Percentiles rank a stretch among this genome's conserved stretches.
These are phyloP conservation scores for Pilobolus umbonatus DNA, from an alignment of 192 early-diverging fungal genomes.

Conservation along the genomic window DNA sequence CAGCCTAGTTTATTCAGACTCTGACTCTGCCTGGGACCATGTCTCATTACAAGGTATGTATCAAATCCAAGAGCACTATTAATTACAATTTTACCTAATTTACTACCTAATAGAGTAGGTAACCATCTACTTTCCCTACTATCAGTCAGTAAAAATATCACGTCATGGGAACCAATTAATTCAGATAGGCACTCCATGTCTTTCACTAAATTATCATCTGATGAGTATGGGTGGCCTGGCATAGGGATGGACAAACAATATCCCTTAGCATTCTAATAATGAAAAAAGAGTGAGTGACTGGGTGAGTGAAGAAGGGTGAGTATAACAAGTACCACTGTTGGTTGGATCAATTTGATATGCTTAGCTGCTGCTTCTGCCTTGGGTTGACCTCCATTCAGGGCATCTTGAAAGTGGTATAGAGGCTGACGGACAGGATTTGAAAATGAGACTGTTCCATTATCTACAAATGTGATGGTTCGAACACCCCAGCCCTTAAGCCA, in stretches of 20 bases:
- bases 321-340: constrained; percentile 56
- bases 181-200: constrained; percentile 51
- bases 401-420: constrained; percentile 87
- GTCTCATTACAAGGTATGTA: constrained; percentile 93
- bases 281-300: neutral
- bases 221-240: constrained; percentile 83
- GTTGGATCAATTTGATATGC: constrained; percentile 69
- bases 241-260: constrained; percentile 81
- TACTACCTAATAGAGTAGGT: constrained; percentile 80
- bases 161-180: constrained; percentile 77
- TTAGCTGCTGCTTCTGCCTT: constrained; percentile 88
- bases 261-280: constrained; percentile 36
- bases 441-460: constrained; percentile 85
- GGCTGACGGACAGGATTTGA: constrained; percentile 97
- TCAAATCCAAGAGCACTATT: constrained; percentile 96
- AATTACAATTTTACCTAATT: constrained; percentile 75
- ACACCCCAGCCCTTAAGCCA: constrained; percentile 81
- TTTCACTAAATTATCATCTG: constrained; percentile 34
- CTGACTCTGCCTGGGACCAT: constrained; percentile 87
- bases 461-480: constrained; percentile 90
- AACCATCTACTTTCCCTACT: constrained; percentile 95
- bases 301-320: neutral
- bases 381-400: constrained; percentile 75
- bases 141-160: constrained; percentile 89
- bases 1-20: constrained; percentile 69